phyloP scores from a whole-genome alignment of 2,329 filamentous ascomycete species.

The Penicillium nordicum region DNA sequence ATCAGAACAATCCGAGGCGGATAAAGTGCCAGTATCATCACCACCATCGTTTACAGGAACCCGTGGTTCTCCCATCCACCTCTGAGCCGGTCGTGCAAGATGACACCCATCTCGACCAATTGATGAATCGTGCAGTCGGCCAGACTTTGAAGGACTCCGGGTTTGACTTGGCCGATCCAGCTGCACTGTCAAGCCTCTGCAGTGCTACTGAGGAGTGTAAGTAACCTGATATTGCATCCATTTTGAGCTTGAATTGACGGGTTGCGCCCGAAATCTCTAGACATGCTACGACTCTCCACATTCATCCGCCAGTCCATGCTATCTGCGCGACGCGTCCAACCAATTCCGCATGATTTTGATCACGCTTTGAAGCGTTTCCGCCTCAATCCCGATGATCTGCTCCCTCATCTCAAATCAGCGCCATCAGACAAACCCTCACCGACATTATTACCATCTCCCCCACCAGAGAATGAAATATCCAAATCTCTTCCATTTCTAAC shows the following conservation, averaged over 20 bases:
- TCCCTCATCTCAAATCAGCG: constrained; percentile 31
- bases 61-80: constrained; percentile 25
- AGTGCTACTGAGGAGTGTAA: constrained; percentile 58
- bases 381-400: constrained; percentile 34
- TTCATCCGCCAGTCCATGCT: constrained; percentile 58
- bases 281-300: constrained; percentile 53
- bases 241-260: constrained; percentile 14
- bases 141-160: constrained; percentile 51
- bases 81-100: constrained; percentile 46
- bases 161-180: constrained; percentile 54
- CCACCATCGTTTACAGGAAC: constrained; percentile 41
- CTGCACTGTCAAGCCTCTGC: constrained; percentile 56
- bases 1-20: constrained; percentile 30
- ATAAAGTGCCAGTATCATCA: constrained; percentile 41
- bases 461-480: constrained; percentile 38
- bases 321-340: constrained; percentile 52
- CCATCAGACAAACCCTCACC: constrained; percentile 21
- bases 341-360: constrained; percentile 59
- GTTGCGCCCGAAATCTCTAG: constrained; percentile 37
- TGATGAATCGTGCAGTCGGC: constrained; percentile 55
- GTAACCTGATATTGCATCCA: constrained; percentile 20
- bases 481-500: constrained; percentile 48
- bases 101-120: constrained; percentile 52
- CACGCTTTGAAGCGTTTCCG: constrained; percentile 37
- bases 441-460: constrained; percentile 39